phyloP scores from a whole-genome alignment of 805 yeast genomes.

The Ascoidea rubescens region DNA sequence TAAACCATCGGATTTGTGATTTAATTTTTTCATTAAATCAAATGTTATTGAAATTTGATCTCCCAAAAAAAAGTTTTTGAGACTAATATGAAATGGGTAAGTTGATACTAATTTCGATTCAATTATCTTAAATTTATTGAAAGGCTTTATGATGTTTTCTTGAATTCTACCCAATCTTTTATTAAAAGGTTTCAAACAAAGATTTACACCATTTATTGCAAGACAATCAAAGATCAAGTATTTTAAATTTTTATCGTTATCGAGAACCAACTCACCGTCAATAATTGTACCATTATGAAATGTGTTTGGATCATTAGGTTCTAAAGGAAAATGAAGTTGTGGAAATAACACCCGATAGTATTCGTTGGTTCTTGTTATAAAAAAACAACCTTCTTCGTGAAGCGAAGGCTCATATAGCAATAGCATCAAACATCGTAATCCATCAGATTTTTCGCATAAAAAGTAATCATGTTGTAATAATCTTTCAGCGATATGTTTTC shows the following conservation, averaged over 20 bases:
- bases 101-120: constrained; percentile 62
- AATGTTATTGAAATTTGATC: constrained; percentile 69
- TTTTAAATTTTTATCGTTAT: constrained; percentile 53
- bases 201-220: constrained; percentile 61
- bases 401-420: constrained; percentile 46
- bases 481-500: constrained; percentile 51
- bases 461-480: constrained; percentile 64
- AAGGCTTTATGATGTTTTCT: constrained; percentile 71
- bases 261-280: constrained; percentile 88
- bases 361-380: constrained; percentile 82
- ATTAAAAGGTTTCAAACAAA: constrained; percentile 58
- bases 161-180: constrained; percentile 81
- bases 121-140: constrained; percentile 47
- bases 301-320: constrained; percentile 29
- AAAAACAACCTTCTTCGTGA: constrained; percentile 76
- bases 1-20: constrained; percentile 87
- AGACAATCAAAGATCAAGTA: constrained; percentile 87
- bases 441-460: constrained; percentile 95
- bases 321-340: constrained; percentile 69
- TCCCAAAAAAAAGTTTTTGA: constrained; percentile 80
- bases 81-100: constrained; percentile 76
- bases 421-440: constrained; percentile 70
- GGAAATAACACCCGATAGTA: constrained; percentile 53
- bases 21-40: constrained; percentile 51
- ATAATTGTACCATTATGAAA: constrained; percentile 80